Conservation (phyloP, 1,139 yeast species). For the Candida tropicalis region DNA sequence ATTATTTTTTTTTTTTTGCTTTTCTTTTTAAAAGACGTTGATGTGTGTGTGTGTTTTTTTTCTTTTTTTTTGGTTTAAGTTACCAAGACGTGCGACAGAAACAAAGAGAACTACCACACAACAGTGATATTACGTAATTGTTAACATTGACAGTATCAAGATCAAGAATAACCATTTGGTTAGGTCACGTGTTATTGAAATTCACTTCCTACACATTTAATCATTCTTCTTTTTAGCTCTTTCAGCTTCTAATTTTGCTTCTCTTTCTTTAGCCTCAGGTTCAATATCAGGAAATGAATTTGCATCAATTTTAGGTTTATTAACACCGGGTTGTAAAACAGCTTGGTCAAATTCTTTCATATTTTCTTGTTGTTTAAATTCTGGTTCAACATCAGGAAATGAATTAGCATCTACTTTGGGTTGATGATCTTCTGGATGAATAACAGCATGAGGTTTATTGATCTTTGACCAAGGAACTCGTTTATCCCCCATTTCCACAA, state of each 20-base stretch:
- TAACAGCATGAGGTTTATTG: slow-evolving; percentile 46
- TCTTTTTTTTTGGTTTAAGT: too few species aligned
- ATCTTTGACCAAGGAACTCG: slow-evolving; percentile 39
- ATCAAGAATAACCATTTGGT: too few species aligned
- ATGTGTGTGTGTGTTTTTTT: too few species aligned
- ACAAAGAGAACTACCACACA: too few species aligned
- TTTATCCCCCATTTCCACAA: slow-evolving; percentile 39
- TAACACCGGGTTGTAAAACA: slow-evolving; percentile 27
- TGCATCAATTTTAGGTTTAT: slow-evolving; percentile 28
- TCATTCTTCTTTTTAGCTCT: slow-evolving; percentile 9
- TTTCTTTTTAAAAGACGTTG: too few species aligned
- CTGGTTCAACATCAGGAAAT: slow-evolving; percentile 30
- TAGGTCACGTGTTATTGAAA: too few species aligned
- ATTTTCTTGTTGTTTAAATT: slow-evolving; percentile 29
- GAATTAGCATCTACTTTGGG: slow-evolving; percentile 14
- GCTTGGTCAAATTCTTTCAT: slow-evolving; percentile 13
- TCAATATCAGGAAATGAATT: slow-evolving; percentile 29
- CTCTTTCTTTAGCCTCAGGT: slow-evolving; percentile 32
- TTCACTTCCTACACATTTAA: too few species aligned
- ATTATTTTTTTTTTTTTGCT: too few species aligned
- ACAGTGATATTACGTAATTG: too few species aligned
- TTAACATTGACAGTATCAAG: too few species aligned
- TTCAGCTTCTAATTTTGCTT: slow-evolving; percentile 20
- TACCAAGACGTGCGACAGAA: too few species aligned
- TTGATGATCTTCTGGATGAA: slow-evolving; percentile 29